These are phyloP conservation scores for Przewalskia tangutica DNA, from an alignment of 257 asterid genomes.

Conservation along the genomic window DNA sequence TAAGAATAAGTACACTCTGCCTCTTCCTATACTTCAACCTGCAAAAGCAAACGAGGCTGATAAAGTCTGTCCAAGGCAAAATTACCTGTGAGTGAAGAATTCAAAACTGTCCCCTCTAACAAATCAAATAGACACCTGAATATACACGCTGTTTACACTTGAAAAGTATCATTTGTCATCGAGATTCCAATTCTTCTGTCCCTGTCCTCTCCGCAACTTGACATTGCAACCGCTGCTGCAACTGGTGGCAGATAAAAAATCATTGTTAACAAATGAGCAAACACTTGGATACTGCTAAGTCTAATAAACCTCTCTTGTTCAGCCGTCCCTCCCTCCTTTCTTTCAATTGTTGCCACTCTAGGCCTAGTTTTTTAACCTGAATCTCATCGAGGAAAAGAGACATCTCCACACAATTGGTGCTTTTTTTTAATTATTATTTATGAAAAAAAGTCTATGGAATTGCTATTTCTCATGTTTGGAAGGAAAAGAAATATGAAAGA, in stretches of 20 bases:
- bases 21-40: slow-evolving; percentile 2
- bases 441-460: not conserved
- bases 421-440: not conserved
- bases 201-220: slow-evolving; percentile 54
- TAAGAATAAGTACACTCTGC: slow-evolving; percentile 2
- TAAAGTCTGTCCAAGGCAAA: not conserved
- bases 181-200: slow-evolving; percentile 52
- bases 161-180: slow-evolving; percentile 21
- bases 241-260: slow-evolving; percentile 31
- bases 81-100: not conserved
- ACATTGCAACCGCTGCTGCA: slow-evolving; percentile 55
- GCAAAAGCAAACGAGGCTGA: not conserved
- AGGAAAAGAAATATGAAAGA: not conserved
- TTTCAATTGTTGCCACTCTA: not conserved
- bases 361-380: not conserved
- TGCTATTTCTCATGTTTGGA: not conserved
- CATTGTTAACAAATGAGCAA: not conserved
- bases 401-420: not conserved
- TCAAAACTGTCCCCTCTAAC: not conserved
- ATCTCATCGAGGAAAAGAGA: not conserved
- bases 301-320: not conserved
- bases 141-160: slow-evolving; percentile 37
- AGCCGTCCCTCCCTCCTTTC: not conserved
- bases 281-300: not conserved
- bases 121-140: slow-evolving; percentile 22